Evolutionary conservation across 2,329 filamentous ascomycete species (phyloP).

Genomic region (Bipolaris sorokiniana): DNA sequence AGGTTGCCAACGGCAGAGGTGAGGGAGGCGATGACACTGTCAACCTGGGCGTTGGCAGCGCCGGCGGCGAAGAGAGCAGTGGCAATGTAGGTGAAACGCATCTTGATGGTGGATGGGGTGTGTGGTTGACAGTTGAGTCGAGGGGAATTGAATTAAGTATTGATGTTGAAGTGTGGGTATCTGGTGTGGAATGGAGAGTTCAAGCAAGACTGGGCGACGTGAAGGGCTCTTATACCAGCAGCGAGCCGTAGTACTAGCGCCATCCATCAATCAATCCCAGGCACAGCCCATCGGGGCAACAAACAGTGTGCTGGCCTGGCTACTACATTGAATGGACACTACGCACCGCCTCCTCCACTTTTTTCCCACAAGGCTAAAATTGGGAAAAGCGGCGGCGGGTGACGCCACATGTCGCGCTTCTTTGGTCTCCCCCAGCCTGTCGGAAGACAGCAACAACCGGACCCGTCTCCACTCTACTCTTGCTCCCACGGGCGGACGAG

Average conservation of each 20-base stretch:
- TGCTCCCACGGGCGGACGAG: neutral
- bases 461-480: neutral
- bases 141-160: slow-evolving; percentile 14
- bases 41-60: slow-evolving; percentile 38
- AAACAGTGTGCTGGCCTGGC: slow-evolving; percentile 19
- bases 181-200: slow-evolving; percentile 10
- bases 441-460: neutral
- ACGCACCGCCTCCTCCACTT: slow-evolving; percentile 31
- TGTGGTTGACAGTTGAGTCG: neutral
- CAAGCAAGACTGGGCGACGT: slow-evolving; percentile 18
- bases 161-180: slow-evolving; percentile 17
- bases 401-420: slow-evolving; percentile 30
- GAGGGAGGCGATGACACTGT: slow-evolving; percentile 27
- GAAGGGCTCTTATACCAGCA: slow-evolving; percentile 25
- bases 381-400: slow-evolving; percentile 19
- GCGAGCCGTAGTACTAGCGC: slow-evolving; percentile 18
- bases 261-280: slow-evolving; percentile 6
- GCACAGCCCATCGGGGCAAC: slow-evolving; percentile 22
- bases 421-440: slow-evolving; percentile 1
- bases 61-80: slow-evolving; percentile 37
- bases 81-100: slow-evolving; percentile 47
- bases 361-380: slow-evolving; percentile 20
- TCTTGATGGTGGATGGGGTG: slow-evolving; percentile 23
- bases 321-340: neutral
- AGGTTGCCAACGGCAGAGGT: slow-evolving; percentile 22